phyloP scores from a whole-genome alignment of 805 yeast genomes.

The Pichia membranifaciens region DNA sequence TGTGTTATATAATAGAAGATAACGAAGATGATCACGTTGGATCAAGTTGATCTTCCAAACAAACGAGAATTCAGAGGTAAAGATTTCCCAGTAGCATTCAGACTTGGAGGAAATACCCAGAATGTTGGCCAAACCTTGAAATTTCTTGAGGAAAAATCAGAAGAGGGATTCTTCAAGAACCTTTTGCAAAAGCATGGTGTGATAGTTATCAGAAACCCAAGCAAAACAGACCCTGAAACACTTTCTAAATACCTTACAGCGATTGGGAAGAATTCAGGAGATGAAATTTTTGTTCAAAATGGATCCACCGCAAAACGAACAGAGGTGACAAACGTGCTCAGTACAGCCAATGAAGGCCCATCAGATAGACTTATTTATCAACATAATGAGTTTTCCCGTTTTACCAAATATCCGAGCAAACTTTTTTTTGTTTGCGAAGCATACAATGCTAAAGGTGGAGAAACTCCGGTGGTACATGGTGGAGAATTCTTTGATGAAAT shows the following conservation, averaged over 20 bases:
- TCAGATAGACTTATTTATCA: constrained; percentile 22
- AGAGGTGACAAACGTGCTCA: constrained; percentile 20
- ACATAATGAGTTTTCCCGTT: constrained; percentile 33
- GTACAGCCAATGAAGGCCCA: constrained; percentile 32
- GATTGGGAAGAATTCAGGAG: constrained; percentile 22
- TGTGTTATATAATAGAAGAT: no score
- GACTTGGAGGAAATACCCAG: constrained; percentile 38
- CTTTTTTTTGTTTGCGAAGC: constrained; percentile 23
- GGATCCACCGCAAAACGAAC: constrained; percentile 28
- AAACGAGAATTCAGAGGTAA: constrained; percentile 33
- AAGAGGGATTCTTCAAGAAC: neutral
- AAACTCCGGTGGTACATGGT: constrained; percentile 32
- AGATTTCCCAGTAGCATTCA: constrained; percentile 39
- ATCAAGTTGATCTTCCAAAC: neutral
- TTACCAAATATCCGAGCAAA: constrained; percentile 25
- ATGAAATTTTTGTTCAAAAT: constrained; percentile 24
- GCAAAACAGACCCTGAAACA: constrained; percentile 20
- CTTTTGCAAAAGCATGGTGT: constrained; percentile 25
- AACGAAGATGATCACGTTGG: no score
- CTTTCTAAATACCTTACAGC: constrained; percentile 20
- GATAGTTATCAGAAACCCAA: constrained; percentile 24
- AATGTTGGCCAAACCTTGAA: constrained; percentile 2
- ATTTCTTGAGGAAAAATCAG: neutral
- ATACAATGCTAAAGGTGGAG: constrained; percentile 27
- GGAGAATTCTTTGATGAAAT: constrained; percentile 27